Conservation (phyloP, 257 asterid species). For the Gentiana dahurica region DNA sequence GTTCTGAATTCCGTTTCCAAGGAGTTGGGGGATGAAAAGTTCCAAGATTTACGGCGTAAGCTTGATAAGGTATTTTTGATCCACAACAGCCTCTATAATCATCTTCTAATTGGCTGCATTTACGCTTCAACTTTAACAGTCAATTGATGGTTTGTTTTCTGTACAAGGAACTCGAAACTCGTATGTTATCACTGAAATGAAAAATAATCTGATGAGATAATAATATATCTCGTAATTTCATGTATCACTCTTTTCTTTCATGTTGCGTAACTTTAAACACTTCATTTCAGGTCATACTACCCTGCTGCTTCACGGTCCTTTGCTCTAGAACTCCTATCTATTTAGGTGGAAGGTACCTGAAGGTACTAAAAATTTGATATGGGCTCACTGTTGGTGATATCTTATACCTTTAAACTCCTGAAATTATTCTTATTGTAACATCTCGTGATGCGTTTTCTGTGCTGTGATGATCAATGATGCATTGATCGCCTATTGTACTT, state of each 20-base stretch:
- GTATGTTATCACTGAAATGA: background rate
- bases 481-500: no score
- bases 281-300: slow-evolving; percentile 43
- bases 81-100: slow-evolving; percentile 3
- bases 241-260: background rate
- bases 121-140: no score
- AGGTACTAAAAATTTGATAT: slow-evolving; percentile 34
- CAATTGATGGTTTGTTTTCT: background rate
- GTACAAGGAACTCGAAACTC: background rate
- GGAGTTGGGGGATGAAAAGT: slow-evolving; percentile 22
- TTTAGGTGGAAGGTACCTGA: slow-evolving; percentile 93
- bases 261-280: slow-evolving; percentile 5
- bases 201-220: background rate
- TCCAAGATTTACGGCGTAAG: slow-evolving; percentile 22
- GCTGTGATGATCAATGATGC: no score
- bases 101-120: slow-evolving; percentile 1
- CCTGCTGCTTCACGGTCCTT: slow-evolving; percentile 45
- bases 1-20: slow-evolving; percentile 13
- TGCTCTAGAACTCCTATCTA: slow-evolving; percentile 58
- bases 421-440: background rate
- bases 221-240: background rate
- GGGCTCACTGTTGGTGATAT: background rate
- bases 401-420: background rate
- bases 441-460: no score
- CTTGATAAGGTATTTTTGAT: slow-evolving; percentile 40